Conservation (phyloP, 148 eudicot genomes). For the Chenopodium album region DNA sequence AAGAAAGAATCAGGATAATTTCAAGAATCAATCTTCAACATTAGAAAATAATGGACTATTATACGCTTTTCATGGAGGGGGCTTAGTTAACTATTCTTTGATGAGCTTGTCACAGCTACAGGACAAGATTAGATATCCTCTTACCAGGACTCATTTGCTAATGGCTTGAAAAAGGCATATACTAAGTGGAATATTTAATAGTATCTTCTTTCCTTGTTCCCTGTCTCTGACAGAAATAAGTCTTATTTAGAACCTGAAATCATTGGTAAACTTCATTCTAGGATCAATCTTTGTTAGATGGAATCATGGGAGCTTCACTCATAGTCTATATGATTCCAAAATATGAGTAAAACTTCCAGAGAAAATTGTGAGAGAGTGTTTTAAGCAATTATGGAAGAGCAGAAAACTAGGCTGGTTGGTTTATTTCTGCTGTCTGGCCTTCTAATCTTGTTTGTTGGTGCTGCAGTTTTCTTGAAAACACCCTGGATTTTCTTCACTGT, state of each 20-base stretch:
- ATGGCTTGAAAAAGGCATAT: background rate
- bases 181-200: background rate
- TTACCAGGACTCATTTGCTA: constrained; percentile 3
- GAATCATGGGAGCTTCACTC: background rate
- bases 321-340: background rate
- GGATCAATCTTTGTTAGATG: background rate
- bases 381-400: constrained; percentile 3
- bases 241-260: background rate
- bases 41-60: background rate
- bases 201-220: background rate
- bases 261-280: background rate
- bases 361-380: background rate
- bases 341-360: background rate
- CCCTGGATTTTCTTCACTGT: constrained; percentile 49
- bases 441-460: constrained; percentile 31
- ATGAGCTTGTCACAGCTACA: constrained; percentile 15
- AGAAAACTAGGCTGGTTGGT: constrained; percentile 19
- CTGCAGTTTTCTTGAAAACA: constrained; percentile 29
- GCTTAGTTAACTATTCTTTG: constrained; percentile 14
- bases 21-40: background rate
- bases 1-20: background rate
- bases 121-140: constrained; percentile 3
- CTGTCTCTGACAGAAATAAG: background rate
- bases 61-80: background rate
- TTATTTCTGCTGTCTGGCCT: constrained; percentile 27